These are phyloP conservation scores for Biscutella laevigata DNA, from an alignment of 441 rosid genomes.

Conservation along the genomic window DNA sequence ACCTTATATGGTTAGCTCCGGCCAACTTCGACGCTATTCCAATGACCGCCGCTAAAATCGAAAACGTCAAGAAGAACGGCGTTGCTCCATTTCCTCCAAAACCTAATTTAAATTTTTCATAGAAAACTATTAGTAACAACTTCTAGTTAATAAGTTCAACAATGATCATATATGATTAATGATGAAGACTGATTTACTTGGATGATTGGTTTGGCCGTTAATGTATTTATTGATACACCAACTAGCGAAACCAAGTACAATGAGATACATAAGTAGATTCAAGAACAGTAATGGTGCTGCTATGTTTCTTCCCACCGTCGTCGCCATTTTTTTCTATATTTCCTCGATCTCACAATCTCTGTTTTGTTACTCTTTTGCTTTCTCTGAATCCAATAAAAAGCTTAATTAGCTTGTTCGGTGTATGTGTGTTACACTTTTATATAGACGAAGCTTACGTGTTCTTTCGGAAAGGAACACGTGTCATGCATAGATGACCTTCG, in stretches of 20 bases:
- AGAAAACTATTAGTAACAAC: background rate
- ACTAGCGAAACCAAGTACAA: constrained; percentile 68
- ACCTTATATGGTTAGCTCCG: constrained; percentile 58
- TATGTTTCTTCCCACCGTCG: constrained; percentile 61
- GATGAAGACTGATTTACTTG: constrained; percentile 34
- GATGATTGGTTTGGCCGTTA: constrained; percentile 67
- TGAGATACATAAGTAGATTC: constrained; percentile 59
- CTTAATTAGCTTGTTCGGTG: background rate
- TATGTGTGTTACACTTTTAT: constrained; percentile 12
- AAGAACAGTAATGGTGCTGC: constrained; percentile 83
- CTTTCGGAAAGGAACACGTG: constrained; percentile 30
- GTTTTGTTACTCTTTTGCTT: background rate
- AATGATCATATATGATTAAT: background rate
- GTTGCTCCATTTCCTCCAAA: constrained; percentile 86
- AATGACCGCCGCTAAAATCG: constrained; percentile 47
- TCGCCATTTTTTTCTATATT: constrained; percentile 36
- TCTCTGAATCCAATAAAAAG: background rate
- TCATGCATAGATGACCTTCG: constrained; percentile 5
- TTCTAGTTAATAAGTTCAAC: background rate
- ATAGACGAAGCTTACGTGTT: background rate
- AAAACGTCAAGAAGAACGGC: constrained; percentile 49
- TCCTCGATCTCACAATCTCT: background rate
- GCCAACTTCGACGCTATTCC: constrained; percentile 62
- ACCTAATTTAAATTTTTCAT: constrained; percentile 29
- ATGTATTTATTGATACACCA: constrained; percentile 65